A percentile compares a stretch with the other conserved stretches of the same genome.
Conservation (phyloP, 345 rosid genomes). For the Psidium friedrichsthalianum region DNA sequence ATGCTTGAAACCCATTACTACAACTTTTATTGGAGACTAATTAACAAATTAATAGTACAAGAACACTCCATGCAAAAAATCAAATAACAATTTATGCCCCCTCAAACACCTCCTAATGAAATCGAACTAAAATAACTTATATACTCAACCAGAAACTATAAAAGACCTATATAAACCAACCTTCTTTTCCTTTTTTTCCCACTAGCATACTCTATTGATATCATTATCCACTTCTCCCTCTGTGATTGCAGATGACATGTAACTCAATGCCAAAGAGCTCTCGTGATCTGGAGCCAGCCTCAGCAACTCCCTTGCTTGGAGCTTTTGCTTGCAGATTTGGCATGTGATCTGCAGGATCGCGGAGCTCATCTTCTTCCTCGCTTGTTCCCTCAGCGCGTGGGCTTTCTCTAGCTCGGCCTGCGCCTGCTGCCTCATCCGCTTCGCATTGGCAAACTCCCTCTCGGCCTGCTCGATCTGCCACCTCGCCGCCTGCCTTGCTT, state of each 20-base stretch:
- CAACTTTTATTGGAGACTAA: neutral
- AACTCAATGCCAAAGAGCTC: conserved; percentile 37
- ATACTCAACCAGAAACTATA: neutral
- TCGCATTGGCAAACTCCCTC: conserved; percentile 65
- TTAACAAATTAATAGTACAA: neutral
- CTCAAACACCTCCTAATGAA: neutral
- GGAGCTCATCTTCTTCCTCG: conserved; percentile 50
- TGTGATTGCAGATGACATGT: conserved; percentile 35
- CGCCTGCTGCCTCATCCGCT: conserved; percentile 67
- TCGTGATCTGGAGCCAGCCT: conserved; percentile 12
- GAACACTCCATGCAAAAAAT: neutral
- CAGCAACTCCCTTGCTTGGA: conserved; percentile 19
- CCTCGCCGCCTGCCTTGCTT: conserved; percentile 53
- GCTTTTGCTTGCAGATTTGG: conserved; percentile 56
- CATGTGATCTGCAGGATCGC: conserved; percentile 71
- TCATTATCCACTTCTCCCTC: conserved; percentile 27
- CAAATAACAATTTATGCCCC: neutral
- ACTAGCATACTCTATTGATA: neutral
- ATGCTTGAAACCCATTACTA: neutral
- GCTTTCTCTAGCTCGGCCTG: conserved; percentile 71
- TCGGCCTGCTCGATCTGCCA: conserved; percentile 74
- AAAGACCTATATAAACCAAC: neutral
- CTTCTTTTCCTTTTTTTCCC: neutral
- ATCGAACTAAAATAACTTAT: neutral
- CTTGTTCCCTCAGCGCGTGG: conserved; percentile 40